Conservation (phyloP, 2,329 filamentous ascomycete genomes). For the Colletotrichum phormii region DNA sequence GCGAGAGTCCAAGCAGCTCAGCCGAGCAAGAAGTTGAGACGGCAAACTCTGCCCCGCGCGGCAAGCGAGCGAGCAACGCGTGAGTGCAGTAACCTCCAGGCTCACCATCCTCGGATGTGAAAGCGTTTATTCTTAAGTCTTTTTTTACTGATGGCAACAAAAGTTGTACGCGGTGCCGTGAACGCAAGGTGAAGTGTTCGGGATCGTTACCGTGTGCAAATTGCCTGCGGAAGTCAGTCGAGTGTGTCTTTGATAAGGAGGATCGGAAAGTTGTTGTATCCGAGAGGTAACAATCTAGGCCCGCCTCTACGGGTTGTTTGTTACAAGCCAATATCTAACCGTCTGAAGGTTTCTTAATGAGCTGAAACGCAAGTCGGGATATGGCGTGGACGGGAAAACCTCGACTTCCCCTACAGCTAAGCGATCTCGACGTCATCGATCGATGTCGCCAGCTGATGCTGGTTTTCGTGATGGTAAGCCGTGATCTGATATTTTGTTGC, state of each 20-base stretch:
- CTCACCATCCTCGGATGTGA: not conserved
- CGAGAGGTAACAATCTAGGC: constrained; percentile 5
- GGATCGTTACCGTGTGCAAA: constrained; percentile 21
- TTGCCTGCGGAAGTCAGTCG: constrained; percentile 14
- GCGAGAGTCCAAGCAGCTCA: not conserved
- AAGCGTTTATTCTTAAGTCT: not conserved
- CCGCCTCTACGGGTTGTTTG: too few relatives aligned
- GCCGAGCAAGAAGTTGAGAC: constrained; percentile 1
- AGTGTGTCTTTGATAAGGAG: constrained; percentile 30
- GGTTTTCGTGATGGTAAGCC: not conserved
- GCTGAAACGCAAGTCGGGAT: constrained; percentile 25
- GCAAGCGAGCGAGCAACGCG: constrained; percentile 16
- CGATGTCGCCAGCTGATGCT: not conserved
- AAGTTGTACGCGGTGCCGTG: constrained; percentile 26
- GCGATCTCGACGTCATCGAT: constrained; percentile 6
- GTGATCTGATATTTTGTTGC: too few relatives aligned
- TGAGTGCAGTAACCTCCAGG: not conserved
- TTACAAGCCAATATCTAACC: too few relatives aligned
- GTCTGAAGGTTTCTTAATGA: constrained; percentile 9
- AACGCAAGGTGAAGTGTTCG: constrained; percentile 29
- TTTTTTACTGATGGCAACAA: not conserved
- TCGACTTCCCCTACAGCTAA: not conserved
- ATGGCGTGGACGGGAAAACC: not conserved
- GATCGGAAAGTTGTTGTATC: constrained; percentile 31
- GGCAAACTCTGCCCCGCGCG: not conserved